Evolutionary conservation across 768 basidiomycete species (phyloP), one percentile per base, ranked within the genome.

Genomic region (Mycena vulgaris): DNA sequence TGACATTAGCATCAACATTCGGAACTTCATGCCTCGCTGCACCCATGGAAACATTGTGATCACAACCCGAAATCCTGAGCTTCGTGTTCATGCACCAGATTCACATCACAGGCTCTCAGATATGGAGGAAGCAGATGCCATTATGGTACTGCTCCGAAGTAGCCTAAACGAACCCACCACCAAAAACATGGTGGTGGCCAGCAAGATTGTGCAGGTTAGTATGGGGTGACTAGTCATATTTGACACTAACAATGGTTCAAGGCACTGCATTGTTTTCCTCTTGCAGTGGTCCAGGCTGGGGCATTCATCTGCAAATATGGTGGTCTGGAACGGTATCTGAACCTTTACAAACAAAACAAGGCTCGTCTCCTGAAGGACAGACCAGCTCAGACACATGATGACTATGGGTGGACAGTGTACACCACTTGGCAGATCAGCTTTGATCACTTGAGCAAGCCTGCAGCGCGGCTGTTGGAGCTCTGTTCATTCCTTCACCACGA

Each of bases 351-450:
- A 9, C 3, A 5, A 27, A 51, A 51, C 13, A 7, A 13, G 11
- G 27, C 27, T 5, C 49, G 28, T 28, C 27, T 51, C 7, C 49
- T 51, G 10, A 27, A 13, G 5, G 49, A 13, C 14, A 25, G 27
- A 8, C 49, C 49, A 2, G 25, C 7, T 14, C 49, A 51, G 27
- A 51, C 49, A 28, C 49, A 51, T 3, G 49, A 27, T n/a, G n/a
- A n/a, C n/a, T n/a, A n/a, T n/a, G n/a, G n/a, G n/a, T n/a, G n/a
- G n/a, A n/a, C n/a, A n/a, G n/a, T n/a, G n/a, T n/a, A n/a, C n/a
- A n/a, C n/a, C n/a, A n/a, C n/a, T n/a, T n/a, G n/a, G n/a, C n/a
- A 51, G 27, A 51, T 51, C 27, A 51, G 49, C 27, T 51, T 51
- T 16, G 49, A 51, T 16, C 14, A 13, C 23, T 28, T 51, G 49